Conservation (phyloP, 441 rosid genomes). For the Corymbia citriodora region DNA sequence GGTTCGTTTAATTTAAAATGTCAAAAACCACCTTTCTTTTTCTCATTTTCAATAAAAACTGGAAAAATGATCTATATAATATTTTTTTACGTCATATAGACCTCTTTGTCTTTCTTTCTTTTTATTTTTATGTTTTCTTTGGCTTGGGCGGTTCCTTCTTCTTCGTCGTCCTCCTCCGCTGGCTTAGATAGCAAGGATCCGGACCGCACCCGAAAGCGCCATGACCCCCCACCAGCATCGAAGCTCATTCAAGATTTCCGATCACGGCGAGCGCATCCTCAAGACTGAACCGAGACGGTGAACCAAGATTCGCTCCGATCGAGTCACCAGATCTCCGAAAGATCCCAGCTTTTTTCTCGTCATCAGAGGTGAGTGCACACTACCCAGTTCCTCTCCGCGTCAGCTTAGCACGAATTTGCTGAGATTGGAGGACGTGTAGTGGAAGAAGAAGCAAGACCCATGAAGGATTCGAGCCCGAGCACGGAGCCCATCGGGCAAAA, state of each 20-base stretch:
- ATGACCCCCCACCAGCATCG: neutral
- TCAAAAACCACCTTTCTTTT: neutral
- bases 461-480: slow-evolving; percentile 65
- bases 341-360: neutral
- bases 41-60: neutral
- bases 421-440: neutral
- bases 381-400: neutral
- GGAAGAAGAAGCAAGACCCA: slow-evolving; percentile 15
- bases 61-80: neutral
- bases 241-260: neutral
- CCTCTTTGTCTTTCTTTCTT: neutral
- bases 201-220: neutral
- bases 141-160: neutral
- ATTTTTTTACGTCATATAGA: neutral
- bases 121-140: neutral
- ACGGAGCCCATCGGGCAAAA: slow-evolving; percentile 83
- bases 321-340: neutral
- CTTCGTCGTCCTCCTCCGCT: neutral
- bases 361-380: neutral
- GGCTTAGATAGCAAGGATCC: neutral
- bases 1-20: neutral
- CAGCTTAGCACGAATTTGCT: neutral
- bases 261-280: neutral
- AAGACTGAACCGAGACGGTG: neutral
- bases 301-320: neutral